A percentile compares a stretch with the other conserved stretches of the same genome.
These are phyloP conservation scores for Cryphonectria nitschkei DNA, from an alignment of 2,329 filamentous ascomycete species.

Conservation along the genomic window DNA sequence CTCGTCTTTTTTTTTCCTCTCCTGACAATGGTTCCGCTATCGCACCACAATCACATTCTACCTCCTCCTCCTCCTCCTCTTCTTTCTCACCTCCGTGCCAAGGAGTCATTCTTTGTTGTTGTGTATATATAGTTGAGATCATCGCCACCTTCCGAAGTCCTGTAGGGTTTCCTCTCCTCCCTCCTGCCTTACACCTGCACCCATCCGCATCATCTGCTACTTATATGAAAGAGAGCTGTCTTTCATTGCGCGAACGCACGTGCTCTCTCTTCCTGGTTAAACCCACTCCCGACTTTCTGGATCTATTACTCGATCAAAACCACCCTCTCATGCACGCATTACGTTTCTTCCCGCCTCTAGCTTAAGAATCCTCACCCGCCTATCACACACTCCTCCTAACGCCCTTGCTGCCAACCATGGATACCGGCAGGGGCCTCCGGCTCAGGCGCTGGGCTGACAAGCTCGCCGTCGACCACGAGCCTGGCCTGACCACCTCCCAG, in stretches of 20 bases:
- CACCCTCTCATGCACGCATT: constrained; percentile 4
- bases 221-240: neutral
- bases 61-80: neutral
- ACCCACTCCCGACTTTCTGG: constrained; percentile 1
- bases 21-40: constrained; percentile 4
- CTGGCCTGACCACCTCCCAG: constrained; percentile 76
- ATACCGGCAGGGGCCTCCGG: constrained; percentile 41
- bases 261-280: neutral
- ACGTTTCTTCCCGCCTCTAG: neutral
- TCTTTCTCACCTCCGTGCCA: neutral
- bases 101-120: neutral
- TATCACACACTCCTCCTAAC: neutral
- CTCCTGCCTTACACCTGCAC: neutral
- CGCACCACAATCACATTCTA: neutral
- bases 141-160: neutral
- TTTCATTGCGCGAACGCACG: neutral
- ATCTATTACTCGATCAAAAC: constrained; percentile 19
- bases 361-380: neutral
- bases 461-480: constrained; percentile 74
- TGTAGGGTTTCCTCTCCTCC: neutral
- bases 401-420: constrained; percentile 32
- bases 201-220: neutral
- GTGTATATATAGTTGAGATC: neutral
- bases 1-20: neutral
- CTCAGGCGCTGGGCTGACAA: constrained; percentile 55